phyloP scores from a whole-genome alignment of 495 filamentous ascomycete genomes.

The Extremus antarcticus region DNA sequence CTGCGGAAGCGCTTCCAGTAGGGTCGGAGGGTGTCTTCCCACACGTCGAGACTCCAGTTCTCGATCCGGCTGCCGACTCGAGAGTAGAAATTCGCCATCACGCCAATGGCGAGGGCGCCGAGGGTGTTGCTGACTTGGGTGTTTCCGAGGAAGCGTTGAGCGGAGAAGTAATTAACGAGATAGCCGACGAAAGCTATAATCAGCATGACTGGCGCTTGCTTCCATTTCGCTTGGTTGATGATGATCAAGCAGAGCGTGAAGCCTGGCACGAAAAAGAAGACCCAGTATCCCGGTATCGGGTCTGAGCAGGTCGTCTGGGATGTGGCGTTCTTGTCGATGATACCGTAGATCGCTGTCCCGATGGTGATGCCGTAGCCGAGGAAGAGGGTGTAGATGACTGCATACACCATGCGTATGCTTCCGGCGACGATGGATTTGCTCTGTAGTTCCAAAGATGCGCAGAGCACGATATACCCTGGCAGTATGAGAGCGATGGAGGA shows the following conservation, averaged over 20 bases:
- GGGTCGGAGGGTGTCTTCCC: slow-evolving; percentile 23
- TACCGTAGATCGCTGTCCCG: slow-evolving; percentile 78
- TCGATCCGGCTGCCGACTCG: slow-evolving; percentile 43
- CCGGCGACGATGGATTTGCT: slow-evolving; percentile 78
- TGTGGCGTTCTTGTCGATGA: slow-evolving; percentile 64
- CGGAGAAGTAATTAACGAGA: slow-evolving; percentile 71
- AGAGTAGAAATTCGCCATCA: slow-evolving; percentile 80
- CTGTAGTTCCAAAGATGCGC: slow-evolving; percentile 78
- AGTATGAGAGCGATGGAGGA: slow-evolving; percentile 86
- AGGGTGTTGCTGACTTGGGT: slow-evolving; percentile 75
- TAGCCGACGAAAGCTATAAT: slow-evolving; percentile 77
- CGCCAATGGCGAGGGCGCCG: slow-evolving; percentile 75
- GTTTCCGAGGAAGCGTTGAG: slow-evolving; percentile 59
- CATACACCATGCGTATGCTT: slow-evolving; percentile 89
- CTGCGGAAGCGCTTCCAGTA: slow-evolving; percentile 11
- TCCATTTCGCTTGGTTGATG: slow-evolving; percentile 85
- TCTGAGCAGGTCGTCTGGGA: slow-evolving; percentile 60
- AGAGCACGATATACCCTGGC: slow-evolving; percentile 77
- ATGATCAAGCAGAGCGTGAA: slow-evolving; percentile 76
- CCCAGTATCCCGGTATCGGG: slow-evolving; percentile 50
- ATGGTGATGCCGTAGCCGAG: slow-evolving; percentile 97
- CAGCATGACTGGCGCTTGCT: slow-evolving; percentile 78
- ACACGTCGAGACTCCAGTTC: slow-evolving; percentile 29
- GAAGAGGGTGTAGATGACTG: slow-evolving; percentile 89
- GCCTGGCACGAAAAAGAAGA: slow-evolving; percentile 62